Evolutionary conservation across 768 basidiomycete genomes (phyloP).

Genomic region (Galerina marginata): DNA sequence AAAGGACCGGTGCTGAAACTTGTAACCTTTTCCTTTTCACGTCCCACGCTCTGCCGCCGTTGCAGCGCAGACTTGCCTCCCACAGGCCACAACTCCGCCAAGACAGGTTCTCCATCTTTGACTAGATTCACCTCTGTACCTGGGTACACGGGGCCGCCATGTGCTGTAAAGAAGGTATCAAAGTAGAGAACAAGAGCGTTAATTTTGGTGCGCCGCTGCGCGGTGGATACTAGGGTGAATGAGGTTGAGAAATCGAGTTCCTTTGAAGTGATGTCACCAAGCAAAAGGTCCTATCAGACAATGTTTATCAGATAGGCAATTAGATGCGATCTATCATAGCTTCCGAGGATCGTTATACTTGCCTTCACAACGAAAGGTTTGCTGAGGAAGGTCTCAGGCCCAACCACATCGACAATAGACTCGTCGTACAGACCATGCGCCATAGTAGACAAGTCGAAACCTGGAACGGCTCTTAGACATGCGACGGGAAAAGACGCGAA

Average conservation of each 20-base stretch:
- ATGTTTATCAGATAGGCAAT: background rate
- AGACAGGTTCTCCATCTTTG: conserved; percentile 60
- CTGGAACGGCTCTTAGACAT: conserved; percentile 40
- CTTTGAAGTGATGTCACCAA: conserved; percentile 63
- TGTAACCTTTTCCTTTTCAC: conserved; percentile 52
- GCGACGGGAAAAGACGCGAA: background rate
- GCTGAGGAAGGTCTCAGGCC: conserved; percentile 67
- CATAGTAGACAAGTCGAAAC: conserved; percentile 91
- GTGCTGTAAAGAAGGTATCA: conserved; percentile 86
- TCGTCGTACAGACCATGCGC: conserved; percentile 74
- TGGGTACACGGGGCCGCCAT: conserved; percentile 56
- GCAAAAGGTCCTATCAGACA: conserved; percentile 69
- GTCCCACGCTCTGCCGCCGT: conserved; percentile 62
- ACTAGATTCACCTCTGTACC: conserved; percentile 58
- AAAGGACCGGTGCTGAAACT: conserved; percentile 92
- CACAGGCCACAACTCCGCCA: conserved; percentile 85
- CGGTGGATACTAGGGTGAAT: conserved; percentile 76
- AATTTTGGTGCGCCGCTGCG: conserved; percentile 64
- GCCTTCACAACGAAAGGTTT: conserved; percentile 74
- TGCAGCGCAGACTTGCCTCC: conserved; percentile 67
- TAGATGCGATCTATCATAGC: background rate
- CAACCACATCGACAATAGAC: conserved; percentile 82
- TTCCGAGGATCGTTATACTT: conserved; percentile 15
- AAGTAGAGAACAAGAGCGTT: conserved; percentile 91
- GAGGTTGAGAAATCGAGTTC: conserved; percentile 82